phyloP scores from a whole-genome alignment of 73 alveolate species.

The Paramecium pentaurelia region DNA sequence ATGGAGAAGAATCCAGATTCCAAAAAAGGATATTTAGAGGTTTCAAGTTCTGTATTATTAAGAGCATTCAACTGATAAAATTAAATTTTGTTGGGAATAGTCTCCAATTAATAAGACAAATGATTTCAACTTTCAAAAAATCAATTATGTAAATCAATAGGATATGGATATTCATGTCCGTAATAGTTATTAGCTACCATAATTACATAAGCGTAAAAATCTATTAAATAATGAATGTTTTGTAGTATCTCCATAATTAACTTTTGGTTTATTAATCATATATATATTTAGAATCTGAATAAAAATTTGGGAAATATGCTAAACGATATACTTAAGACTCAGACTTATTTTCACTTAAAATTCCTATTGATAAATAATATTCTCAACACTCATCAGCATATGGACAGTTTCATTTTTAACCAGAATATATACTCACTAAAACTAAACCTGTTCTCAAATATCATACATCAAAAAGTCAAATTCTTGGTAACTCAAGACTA shows the following conservation, averaged over 20 bases:
- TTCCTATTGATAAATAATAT: background rate
- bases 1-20: slow-evolving; percentile 3
- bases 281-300: background rate
- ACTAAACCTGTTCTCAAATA: background rate
- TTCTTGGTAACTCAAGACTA: background rate
- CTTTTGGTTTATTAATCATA: background rate
- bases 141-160: background rate
- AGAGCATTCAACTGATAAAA: slow-evolving; percentile 26
- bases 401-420: background rate
- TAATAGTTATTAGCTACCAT: background rate
- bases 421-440: background rate
- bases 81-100: slow-evolving; percentile 5
- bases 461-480: background rate
- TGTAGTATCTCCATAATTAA: background rate
- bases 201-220: background rate
- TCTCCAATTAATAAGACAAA: background rate
- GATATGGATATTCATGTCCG: background rate
- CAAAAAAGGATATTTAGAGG: background rate
- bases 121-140: slow-evolving; percentile 17
- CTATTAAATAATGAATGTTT: background rate
- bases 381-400: background rate
- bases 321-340: background rate
- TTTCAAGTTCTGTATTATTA: background rate
- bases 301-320: background rate
- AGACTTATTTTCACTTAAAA: background rate